Percentiles rank a stretch among this genome's conserved stretches.
Evolutionary conservation across 345 rosid species (phyloP).

Genomic region (Melaleuca quinquenervia): DNA sequence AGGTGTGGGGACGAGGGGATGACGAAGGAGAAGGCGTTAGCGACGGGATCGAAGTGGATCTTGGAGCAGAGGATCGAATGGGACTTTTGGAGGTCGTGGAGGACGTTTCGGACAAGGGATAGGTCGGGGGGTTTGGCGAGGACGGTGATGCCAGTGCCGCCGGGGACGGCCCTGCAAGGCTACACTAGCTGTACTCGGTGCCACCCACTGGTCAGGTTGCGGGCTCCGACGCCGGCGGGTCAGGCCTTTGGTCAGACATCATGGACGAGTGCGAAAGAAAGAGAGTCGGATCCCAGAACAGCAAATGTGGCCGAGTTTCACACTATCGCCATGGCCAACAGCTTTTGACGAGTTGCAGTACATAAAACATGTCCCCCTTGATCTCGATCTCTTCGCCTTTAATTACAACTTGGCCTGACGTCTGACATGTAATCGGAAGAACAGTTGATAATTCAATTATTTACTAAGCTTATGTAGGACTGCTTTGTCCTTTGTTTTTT

Average conservation of each 20-base stretch:
- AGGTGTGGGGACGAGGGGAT: constrained; percentile 29
- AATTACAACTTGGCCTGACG: neutral
- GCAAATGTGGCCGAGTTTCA: no score
- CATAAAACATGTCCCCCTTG: neutral
- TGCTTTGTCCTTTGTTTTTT: neutral
- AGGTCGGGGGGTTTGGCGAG: constrained; percentile 35
- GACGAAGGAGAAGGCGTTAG: constrained; percentile 45
- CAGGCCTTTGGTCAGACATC: constrained; percentile 9
- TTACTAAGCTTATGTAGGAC: no score
- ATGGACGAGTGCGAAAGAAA: neutral
- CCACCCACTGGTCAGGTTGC: constrained; percentile 43
- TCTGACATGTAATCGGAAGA: neutral
- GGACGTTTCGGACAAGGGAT: constrained; percentile 29
- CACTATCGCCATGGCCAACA: neutral
- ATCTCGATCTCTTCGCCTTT: neutral
- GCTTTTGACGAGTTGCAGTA: neutral
- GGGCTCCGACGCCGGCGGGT: constrained; percentile 11
- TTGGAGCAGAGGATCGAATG: constrained; percentile 70
- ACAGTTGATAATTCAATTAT: neutral
- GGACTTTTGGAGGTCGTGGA: constrained; percentile 45
- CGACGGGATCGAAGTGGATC: constrained; percentile 34
- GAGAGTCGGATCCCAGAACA: neutral
- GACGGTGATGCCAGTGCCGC: constrained; percentile 84
- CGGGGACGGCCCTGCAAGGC: constrained; percentile 59
- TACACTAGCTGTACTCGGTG: constrained; percentile 88